Conservation (phyloP, 2,329 filamentous ascomycete genomes). For the Ophiostoma himal-ulmi region DNA sequence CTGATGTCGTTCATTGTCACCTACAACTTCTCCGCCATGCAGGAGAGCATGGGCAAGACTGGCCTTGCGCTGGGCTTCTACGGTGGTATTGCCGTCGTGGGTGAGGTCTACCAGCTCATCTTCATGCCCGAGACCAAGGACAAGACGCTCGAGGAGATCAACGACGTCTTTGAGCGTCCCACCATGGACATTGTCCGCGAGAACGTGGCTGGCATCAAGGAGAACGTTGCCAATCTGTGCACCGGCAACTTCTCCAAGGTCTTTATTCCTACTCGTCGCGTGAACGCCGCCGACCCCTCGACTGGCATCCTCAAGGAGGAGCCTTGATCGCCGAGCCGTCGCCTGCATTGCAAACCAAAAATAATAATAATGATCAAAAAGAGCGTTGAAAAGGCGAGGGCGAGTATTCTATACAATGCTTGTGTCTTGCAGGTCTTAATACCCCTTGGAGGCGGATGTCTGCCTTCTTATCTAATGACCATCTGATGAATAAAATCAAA, state of each 20-base stretch:
- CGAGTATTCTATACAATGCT: neutral
- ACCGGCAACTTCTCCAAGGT: constrained; percentile 15
- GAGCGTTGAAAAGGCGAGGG: neutral
- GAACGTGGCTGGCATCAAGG: constrained; percentile 18
- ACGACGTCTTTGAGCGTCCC: constrained; percentile 44
- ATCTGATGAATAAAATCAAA: constrained; percentile 5
- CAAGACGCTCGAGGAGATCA: constrained; percentile 48
- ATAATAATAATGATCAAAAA: neutral
- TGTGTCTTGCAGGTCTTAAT: constrained; percentile 3
- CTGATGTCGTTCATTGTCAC: constrained; percentile 67
- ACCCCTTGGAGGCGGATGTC: neutral
- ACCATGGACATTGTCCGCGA: constrained; percentile 24
- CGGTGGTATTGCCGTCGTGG: constrained; percentile 64
- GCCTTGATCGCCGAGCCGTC: neutral
- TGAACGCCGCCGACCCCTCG: neutral
- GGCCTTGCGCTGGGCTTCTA: constrained; percentile 66
- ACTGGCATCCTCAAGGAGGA: constrained; percentile 9
- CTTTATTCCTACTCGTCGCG: neutral
- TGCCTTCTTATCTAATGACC: constrained; percentile 1
- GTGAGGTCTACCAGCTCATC: constrained; percentile 65
- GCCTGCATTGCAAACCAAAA: neutral
- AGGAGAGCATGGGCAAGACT: constrained; percentile 58
- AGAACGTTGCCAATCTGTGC: constrained; percentile 16
- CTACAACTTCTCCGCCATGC: constrained; percentile 69
- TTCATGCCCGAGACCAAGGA: constrained; percentile 67